Percentiles rank a stretch among this genome's conserved stretches.
These are phyloP conservation scores for Penicillium corylophilum DNA, from an alignment of 2,329 filamentous ascomycete genomes.

Conservation along the genomic window DNA sequence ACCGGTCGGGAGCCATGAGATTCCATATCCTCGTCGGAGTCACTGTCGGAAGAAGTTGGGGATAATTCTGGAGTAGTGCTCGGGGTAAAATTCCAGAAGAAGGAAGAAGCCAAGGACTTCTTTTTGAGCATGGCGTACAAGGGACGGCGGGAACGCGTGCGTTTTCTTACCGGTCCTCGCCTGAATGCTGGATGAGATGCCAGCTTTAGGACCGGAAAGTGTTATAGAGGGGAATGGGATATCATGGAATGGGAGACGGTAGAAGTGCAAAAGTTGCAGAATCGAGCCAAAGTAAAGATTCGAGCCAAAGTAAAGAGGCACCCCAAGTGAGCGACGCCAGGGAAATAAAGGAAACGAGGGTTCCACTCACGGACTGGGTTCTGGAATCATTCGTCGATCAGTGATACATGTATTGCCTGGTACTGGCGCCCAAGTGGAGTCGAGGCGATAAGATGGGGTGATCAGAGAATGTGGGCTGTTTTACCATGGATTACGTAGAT, in stretches of 20 bases:
- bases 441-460: background rate
- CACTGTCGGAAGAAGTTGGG: conserved; percentile 43
- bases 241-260: background rate
- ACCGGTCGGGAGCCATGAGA: conserved; percentile 42
- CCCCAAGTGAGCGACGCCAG: background rate
- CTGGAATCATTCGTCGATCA: conserved; percentile 24
- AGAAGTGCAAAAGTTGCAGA: background rate
- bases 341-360: conserved; percentile 10
- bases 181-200: conserved; percentile 19
- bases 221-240: conserved; percentile 11
- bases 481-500: too few relatives aligned
- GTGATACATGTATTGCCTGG: conserved; percentile 9
- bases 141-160: conserved; percentile 22
- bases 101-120: conserved; percentile 35
- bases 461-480: background rate
- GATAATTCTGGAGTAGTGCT: conserved; percentile 48
- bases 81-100: conserved; percentile 41
- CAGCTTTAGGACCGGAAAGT: conserved; percentile 13
- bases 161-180: conserved; percentile 26
- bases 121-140: conserved; percentile 42
- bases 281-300: background rate
- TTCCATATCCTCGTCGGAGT: conserved; percentile 48
- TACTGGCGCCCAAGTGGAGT: conserved; percentile 7
- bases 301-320: too few relatives aligned
- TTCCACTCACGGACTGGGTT: conserved; percentile 11